phyloP scores from a whole-genome alignment of 228 moss, liverwort and hornwort species.

The Sphagnum fallax region DNA sequence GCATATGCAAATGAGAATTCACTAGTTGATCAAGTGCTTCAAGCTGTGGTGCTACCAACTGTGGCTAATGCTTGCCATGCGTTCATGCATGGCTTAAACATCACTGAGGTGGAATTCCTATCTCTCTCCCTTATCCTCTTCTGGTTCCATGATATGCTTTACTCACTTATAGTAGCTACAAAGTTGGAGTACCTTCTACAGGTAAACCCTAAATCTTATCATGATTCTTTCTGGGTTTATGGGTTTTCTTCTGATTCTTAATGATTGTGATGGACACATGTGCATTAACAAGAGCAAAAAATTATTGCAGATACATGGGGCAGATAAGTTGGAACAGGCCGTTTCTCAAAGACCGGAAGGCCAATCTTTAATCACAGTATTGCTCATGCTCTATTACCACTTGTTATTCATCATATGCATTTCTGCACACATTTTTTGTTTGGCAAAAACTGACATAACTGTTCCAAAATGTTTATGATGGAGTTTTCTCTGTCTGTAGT shows the following conservation, averaged over 20 bases:
- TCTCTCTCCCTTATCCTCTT: background rate
- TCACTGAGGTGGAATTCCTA: constrained; percentile 60
- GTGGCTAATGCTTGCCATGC: constrained; percentile 75
- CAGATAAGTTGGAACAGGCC: constrained; percentile 72
- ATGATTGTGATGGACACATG: no score
- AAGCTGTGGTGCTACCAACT: constrained; percentile 77
- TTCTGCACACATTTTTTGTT: background rate
- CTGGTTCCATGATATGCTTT: no score
- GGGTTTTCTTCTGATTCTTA: no score
- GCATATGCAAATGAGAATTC: constrained; percentile 34
- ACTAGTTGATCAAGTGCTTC: constrained; percentile 46
- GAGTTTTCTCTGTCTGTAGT: no score
- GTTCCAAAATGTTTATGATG: no score
- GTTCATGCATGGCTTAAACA: constrained; percentile 92
- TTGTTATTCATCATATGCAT: background rate
- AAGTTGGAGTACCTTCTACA: no score
- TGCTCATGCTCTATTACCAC: background rate
- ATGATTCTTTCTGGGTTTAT: no score
- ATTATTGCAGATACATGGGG: constrained; percentile 70
- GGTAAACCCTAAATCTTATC: no score
- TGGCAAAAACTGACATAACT: background rate
- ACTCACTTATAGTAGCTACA: no score
- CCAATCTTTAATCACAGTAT: constrained; percentile 85
- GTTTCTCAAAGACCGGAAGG: constrained; percentile 59
- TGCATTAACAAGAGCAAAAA: no score